Evolutionary conservation across 306 rosid genomes (phyloP).

Genomic region (Vigna reflexopilosa): DNA sequence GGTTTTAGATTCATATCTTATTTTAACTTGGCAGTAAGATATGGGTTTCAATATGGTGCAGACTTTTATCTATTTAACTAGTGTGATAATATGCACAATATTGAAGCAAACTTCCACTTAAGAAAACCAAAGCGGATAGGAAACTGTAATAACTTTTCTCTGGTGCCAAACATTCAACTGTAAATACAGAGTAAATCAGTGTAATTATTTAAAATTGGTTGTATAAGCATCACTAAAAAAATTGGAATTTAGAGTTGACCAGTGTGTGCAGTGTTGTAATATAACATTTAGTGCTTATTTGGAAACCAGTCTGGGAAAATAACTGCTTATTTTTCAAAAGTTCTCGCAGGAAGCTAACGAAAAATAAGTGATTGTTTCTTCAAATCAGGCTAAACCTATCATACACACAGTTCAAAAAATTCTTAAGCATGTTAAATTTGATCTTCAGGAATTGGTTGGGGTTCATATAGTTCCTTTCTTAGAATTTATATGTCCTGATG

Average conservation of each 20-base stretch:
- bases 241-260: not conserved
- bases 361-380: slow-evolving; percentile 6
- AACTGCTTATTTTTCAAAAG: not conserved
- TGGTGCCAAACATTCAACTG: slow-evolving; percentile 25
- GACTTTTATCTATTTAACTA: slow-evolving; percentile 7
- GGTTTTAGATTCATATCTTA: slow-evolving; percentile 30
- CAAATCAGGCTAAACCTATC: not conserved
- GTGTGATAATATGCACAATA: not conserved
- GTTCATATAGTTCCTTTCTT: slow-evolving; percentile 35
- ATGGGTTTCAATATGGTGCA: not conserved
- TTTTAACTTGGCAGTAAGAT: slow-evolving; percentile 33
- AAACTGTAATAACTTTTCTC: slow-evolving; percentile 6
- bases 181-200: slow-evolving; percentile 14
- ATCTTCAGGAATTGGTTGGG: slow-evolving; percentile 4
- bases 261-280: slow-evolving; percentile 18
- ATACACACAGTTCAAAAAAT: not conserved
- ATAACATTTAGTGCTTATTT: slow-evolving; percentile 1
- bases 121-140: slow-evolving; percentile 30
- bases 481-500: slow-evolving; percentile 31
- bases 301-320: not conserved
- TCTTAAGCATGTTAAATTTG: slow-evolving; percentile 10
- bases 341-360: not conserved
- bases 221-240: not conserved
- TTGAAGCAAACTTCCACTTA: slow-evolving; percentile 15
- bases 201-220: slow-evolving; percentile 9